Evolutionary conservation across 2,329 filamentous ascomycete genomes (phyloP), one percentile per base, ranked within the genome.

Genomic region (Aspergillus carbonarius): DNA sequence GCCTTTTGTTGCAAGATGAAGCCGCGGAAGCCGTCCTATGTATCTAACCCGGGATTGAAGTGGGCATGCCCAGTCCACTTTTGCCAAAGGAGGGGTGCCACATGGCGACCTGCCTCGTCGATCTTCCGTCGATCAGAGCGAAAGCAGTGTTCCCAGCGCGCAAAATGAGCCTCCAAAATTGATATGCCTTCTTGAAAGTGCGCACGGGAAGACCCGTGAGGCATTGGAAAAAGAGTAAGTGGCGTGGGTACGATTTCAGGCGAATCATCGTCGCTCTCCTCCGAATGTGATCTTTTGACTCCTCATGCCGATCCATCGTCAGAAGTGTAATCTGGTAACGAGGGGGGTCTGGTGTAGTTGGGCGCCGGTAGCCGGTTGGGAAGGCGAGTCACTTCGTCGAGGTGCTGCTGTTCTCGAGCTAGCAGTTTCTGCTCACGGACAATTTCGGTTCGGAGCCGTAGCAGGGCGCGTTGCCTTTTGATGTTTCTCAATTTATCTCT

Each of bases 381-480:
- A 23, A 6, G 50, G 48, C 32, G 39, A 35, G 4, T 4, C 15
- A 34, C 49, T 44, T 27, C 15, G 10, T 27, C 20, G 6, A 39
- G 27, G 4, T 18, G 20, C 3, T 54, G 42, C n/a, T 48, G 58
- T 1, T 40, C 35, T 5, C 44, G 30, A 13, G 30, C 47, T 2
- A 62, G 20, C 35, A 44, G 23, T 25, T 34, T 23, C 25, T 59
- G 10, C 20, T 58, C 58, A 2, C 27, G 32, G 0, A 58, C 58
- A 15, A 60, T 48, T 30, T 55, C 27, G 39, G 34, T 51, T n/a
- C 39, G 55, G 10, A 59, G 34, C 5, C 57, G 18, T 9, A 64
- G 34, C 8, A 59, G 12, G 7, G 47, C 54, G 12, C 57, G 60
- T 37, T 58, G 17, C 27, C 58, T 60, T n/a, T 46, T 34, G 15